phyloP scores from a whole-genome alignment of 140 eudicot genomes.

The Senecio squalidus region DNA sequence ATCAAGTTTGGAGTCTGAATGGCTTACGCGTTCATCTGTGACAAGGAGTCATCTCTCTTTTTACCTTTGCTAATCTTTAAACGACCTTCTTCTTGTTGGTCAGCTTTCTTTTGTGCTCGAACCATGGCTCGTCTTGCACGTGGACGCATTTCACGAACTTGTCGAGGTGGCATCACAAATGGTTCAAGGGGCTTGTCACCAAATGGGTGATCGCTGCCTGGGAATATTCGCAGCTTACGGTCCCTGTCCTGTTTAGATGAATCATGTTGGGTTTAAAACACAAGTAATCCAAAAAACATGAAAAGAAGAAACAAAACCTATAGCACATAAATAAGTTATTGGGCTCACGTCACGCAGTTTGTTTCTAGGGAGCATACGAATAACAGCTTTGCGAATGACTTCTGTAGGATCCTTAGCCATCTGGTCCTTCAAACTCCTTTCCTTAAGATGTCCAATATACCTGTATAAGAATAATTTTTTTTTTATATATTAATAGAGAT shows the following conservation, averaged over 20 bases:
- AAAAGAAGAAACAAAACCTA: neutral
- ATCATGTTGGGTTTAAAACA: neutral
- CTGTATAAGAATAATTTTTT: slow-evolving; percentile 27
- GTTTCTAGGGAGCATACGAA: slow-evolving; percentile 95
- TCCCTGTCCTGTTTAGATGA: slow-evolving; percentile 67
- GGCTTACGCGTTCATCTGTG: slow-evolving; percentile 34
- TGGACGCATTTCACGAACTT: slow-evolving; percentile 90
- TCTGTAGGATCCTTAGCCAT: slow-evolving; percentile 95
- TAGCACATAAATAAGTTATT: neutral
- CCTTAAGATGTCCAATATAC: slow-evolving; percentile 85
- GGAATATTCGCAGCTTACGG: slow-evolving; percentile 78
- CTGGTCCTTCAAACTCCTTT: slow-evolving; percentile 89
- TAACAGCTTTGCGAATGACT: slow-evolving; percentile 93
- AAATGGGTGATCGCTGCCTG: slow-evolving; percentile 85
- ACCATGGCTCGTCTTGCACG: slow-evolving; percentile 85
- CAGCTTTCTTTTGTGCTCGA: slow-evolving; percentile 82
- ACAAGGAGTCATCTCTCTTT: slow-evolving; percentile 39
- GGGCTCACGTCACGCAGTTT: slow-evolving; percentile 90
- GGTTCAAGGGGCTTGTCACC: slow-evolving; percentile 73
- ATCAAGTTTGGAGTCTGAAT: neutral
- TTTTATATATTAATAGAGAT: too few relatives aligned
- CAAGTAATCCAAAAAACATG: neutral
- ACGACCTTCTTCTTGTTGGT: slow-evolving; percentile 59
- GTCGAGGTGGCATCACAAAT: slow-evolving; percentile 80
- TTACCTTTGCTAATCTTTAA: slow-evolving; percentile 43